Evolutionary conservation across 352 stramenopile genomes (phyloP), one percentile per base, ranked within the genome.

Genomic region (Globisporangium recalcitrans): DNA sequence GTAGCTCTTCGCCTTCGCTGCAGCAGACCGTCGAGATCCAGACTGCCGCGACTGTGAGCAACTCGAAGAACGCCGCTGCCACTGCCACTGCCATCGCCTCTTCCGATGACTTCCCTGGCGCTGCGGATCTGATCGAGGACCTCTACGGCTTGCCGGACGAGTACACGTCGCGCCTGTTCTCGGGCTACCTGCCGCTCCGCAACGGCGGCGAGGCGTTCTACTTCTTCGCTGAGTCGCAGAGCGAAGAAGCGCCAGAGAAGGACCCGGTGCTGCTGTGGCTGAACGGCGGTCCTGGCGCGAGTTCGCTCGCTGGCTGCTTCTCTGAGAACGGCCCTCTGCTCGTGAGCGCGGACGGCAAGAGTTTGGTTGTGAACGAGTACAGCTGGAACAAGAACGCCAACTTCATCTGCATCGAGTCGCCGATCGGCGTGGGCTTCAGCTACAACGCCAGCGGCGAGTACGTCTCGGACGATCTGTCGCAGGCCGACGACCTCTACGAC

Each of bases 211-310:
- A 70, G 29, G 56, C 44, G 60, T 68, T 68, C 71, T 96, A 98
- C 67, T 99, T 99, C 64, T 98, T 97, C 76, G 98, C 94, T 91
- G 97, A 98, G 74, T 98, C 98, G 67, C 94, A 98, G 74, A 95
- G 86, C 27, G 83, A 88, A 42, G 75, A 80, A 7, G 63, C 75
- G 51, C 90, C 93, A 0, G 64, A 70, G n/a, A 95, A 63, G 11
- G 95, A 97, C 67, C 97, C 97, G 0, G 69, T 99, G 36, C 79
- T 99, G 48, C 85, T 99, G 19, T 99, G 97, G 97, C 84, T 99
- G 58, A 99, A 91, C n/a, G 97, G 96, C 21, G 96, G 96, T 0
- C 96, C 96, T 0, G 96, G 96, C 6, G 98, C 95, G 75, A 97
- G 84, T 53, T 97, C 83, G 26, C 93, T 93, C 44, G 69, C 98